phyloP scores from a whole-genome alignment of 2,329 filamentous ascomycete species.

The Aspergillus hiratsukae region DNA sequence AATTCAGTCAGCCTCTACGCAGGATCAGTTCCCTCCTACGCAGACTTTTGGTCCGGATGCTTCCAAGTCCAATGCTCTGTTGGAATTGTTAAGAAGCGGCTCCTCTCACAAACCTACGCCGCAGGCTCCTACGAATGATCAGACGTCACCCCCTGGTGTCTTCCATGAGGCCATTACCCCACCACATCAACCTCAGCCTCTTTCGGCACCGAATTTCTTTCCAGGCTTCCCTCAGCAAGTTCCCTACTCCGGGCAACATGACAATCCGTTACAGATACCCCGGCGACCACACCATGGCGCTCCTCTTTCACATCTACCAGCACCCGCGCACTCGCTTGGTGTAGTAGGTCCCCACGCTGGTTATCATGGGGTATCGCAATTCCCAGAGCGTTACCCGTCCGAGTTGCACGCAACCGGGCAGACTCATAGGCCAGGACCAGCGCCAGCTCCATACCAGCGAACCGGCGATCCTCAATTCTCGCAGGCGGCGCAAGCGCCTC shows the following conservation, averaged over 20 bases:
- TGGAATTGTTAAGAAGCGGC: slow-evolving; percentile 51
- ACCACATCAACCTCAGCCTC: slow-evolving; percentile 50
- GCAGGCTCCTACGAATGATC: slow-evolving; percentile 33
- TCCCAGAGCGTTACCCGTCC: slow-evolving; percentile 4
- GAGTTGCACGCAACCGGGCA: not conserved
- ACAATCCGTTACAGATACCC: slow-evolving; percentile 23
- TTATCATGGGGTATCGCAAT: slow-evolving; percentile 18
- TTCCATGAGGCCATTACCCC: slow-evolving; percentile 50
- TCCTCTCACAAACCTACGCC: slow-evolving; percentile 26
- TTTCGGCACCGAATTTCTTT: slow-evolving; percentile 39
- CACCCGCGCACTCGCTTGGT: slow-evolving; percentile 7
- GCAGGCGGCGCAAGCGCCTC: slow-evolving; percentile 29
- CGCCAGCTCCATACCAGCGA: slow-evolving; percentile 42
- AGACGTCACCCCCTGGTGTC: slow-evolving; percentile 55
- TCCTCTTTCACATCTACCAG: slow-evolving; percentile 9
- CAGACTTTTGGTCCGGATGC: slow-evolving; percentile 27
- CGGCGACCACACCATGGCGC: slow-evolving; percentile 13
- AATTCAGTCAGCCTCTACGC: slow-evolving; percentile 24
- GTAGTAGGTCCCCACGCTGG: slow-evolving; percentile 11
- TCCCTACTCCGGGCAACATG: slow-evolving; percentile 23
- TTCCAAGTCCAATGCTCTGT: slow-evolving; percentile 48
- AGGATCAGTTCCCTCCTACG: slow-evolving; percentile 7
- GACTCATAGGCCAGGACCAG: slow-evolving; percentile 15
- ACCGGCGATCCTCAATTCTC: slow-evolving; percentile 45
- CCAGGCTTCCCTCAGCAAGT: slow-evolving; percentile 35